Conservation (phyloP, 352 stramenopile species). For the Globisporangium iwayamae region DNA sequence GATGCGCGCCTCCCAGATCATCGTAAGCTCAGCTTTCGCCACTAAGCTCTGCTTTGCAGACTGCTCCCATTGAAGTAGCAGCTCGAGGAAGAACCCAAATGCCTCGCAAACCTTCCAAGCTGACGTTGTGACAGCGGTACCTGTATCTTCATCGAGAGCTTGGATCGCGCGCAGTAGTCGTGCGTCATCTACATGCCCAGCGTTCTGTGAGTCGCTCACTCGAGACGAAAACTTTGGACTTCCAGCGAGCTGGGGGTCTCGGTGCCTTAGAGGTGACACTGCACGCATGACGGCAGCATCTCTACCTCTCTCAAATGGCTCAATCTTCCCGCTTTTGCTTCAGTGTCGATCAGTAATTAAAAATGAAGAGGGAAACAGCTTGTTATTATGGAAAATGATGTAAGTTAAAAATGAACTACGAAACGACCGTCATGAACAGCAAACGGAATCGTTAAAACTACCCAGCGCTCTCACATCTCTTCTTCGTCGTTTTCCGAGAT, state of each 20-base stretch:
- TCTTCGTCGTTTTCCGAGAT: conserved; percentile 80
- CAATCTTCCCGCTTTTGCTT: neutral
- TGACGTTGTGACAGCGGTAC: neutral
- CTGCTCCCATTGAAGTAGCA: conserved; percentile 23
- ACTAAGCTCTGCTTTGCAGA: neutral
- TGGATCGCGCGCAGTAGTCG: conserved; percentile 42
- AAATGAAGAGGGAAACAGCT: neutral
- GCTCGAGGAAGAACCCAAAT: conserved; percentile 28
- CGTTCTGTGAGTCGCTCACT: neutral
- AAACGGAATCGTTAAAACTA: neutral
- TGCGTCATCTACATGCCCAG: conserved; percentile 19
- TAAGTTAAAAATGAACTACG: neutral
- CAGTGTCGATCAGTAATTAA: neutral
- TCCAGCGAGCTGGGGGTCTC: neutral
- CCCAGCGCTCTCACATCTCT: conserved; percentile 24
- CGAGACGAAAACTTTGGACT: neutral
- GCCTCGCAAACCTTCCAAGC: conserved; percentile 13
- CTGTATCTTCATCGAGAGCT: conserved; percentile 23
- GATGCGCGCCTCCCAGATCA: conserved; percentile 30
- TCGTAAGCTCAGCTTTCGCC: conserved; percentile 23
- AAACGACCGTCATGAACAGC: neutral
- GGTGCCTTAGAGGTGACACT: neutral
- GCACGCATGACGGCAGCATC: conserved; percentile 1
- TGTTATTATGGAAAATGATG: neutral
- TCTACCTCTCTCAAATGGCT: neutral